phyloP scores from a whole-genome alignment of 805 yeast genomes.

The Jamesozyma gamospora region DNA sequence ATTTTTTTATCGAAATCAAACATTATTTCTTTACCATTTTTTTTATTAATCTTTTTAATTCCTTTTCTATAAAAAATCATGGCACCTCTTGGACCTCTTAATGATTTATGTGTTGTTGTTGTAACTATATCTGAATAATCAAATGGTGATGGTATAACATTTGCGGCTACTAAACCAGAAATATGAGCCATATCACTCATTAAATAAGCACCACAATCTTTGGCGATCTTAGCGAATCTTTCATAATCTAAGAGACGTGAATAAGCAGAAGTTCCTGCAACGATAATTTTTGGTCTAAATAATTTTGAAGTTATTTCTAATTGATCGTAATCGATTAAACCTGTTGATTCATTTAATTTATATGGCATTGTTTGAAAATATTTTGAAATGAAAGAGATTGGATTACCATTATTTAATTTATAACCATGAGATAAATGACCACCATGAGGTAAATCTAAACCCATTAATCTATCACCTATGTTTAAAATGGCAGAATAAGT shows the following conservation, averaged over 20 bases:
- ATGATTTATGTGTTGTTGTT: conserved; percentile 93
- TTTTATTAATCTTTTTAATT: conserved; percentile 59
- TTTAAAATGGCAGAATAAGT: conserved; percentile 83
- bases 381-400: conserved; percentile 84
- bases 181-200: conserved; percentile 97
- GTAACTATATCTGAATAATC: conserved; percentile 92
- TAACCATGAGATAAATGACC: conserved; percentile 97
- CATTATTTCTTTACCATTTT: conserved; percentile 62
- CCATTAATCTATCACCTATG: conserved; percentile 91
- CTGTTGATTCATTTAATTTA: conserved; percentile 77
- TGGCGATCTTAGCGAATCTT: conserved; percentile 84
- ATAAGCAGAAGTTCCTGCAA: conserved; percentile 97
- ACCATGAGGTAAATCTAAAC: conserved; percentile 95
- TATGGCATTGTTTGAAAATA: conserved; percentile 98
- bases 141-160: conserved; percentile 88
- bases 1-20: conserved; percentile 87
- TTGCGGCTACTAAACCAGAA: conserved; percentile 91
- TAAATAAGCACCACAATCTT: conserved; percentile 85
- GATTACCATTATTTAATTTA: conserved; percentile 73
- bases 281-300: conserved; percentile 89
- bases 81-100: conserved; percentile 98
- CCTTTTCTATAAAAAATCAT: conserved; percentile 97
- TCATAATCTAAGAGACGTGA: conserved; percentile 83
- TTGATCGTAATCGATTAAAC: conserved; percentile 83
- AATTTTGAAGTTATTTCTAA: conserved; percentile 72